These are phyloP conservation scores for Nelumbo lutea DNA, from an alignment of 164 flowering plant genomes.

Conservation along the genomic window DNA sequence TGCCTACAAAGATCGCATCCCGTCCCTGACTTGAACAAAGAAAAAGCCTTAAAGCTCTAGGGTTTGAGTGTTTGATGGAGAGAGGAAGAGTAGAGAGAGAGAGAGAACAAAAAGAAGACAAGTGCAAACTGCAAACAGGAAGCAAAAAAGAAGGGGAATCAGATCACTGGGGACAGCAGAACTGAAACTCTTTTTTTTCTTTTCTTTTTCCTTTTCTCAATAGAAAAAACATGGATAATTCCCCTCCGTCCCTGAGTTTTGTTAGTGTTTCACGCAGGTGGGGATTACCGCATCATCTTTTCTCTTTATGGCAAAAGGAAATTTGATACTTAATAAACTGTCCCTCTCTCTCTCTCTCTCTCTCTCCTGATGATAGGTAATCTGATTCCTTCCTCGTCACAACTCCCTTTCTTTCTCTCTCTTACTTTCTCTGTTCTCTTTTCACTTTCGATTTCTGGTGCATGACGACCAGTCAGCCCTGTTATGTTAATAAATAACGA, in stretches of 20 bases:
- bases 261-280: neutral
- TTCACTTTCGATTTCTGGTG: neutral
- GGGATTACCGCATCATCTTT: neutral
- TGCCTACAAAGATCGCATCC: neutral
- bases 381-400: too few species aligned
- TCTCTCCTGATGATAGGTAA: too few species aligned
- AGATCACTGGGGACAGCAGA: neutral
- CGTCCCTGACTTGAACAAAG: too few species aligned
- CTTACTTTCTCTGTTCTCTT: neutral
- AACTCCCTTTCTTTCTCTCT: neutral
- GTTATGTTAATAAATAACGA: too few species aligned
- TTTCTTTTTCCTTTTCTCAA: neutral
- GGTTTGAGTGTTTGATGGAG: neutral
- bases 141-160: neutral
- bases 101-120: neutral
- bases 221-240: neutral
- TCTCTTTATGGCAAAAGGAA: too few species aligned
- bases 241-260: neutral
- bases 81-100: slow-evolving; percentile 6
- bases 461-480: slow-evolving; percentile 2
- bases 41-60: neutral
- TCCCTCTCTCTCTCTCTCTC: neutral
- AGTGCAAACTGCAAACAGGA: neutral
- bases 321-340: neutral
- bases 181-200: neutral